Base-by-base conservation (phyloP, 2,329 filamentous ascomycete genomes). In the Ophiostoma triangulosporum region DNA sequence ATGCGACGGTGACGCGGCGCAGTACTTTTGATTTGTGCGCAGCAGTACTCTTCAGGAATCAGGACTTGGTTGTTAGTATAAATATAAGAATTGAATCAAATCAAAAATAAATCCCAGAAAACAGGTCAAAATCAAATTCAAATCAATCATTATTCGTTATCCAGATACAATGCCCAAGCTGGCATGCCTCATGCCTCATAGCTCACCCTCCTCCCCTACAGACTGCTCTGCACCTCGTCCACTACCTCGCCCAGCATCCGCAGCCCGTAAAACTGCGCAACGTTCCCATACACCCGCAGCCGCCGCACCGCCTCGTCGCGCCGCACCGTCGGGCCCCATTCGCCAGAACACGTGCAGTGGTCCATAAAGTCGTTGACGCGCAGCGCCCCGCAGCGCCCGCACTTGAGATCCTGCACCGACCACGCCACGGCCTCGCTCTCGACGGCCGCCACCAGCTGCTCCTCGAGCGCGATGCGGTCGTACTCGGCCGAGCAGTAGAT, bases 341-440 rank as follows among this genome's bases (percentile, higher is more conserved):
- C 77, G 3, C 93, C 93, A 57, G 87, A 88, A 72, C 93, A 98
- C 11, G 83, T 85, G 68, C 94, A 98, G 68, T 97, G 90, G 66
- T 96, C 91, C 82, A 93, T 89, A 62, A 97, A 94, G 63, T 96
- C 91, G 65, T 95, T 97, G 38, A 87, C 75, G 64, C 88, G 74
- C 36, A 95, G 68, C 60, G 88, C 88, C 31, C 77, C 80, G 65
- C 82, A 86, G 56, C 77, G 74, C 29, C 63, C 65, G 60, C 93
- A 98, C 68, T 88, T 88, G 55, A 97, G 69, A 66, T 98, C 93
- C 70, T 97, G 91, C 32, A 84, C 87, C 58, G 81, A 76, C 90
- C 94, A 98, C 61, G 85, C 81, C 26, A 88, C 76, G 7, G 88
- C 73, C 64, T 84, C 70, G 22, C 78, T 80, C 66, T 96, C 83